phyloP scores from a whole-genome alignment of 2,329 filamentous ascomycete genomes.

The Gyromitra esculenta region DNA sequence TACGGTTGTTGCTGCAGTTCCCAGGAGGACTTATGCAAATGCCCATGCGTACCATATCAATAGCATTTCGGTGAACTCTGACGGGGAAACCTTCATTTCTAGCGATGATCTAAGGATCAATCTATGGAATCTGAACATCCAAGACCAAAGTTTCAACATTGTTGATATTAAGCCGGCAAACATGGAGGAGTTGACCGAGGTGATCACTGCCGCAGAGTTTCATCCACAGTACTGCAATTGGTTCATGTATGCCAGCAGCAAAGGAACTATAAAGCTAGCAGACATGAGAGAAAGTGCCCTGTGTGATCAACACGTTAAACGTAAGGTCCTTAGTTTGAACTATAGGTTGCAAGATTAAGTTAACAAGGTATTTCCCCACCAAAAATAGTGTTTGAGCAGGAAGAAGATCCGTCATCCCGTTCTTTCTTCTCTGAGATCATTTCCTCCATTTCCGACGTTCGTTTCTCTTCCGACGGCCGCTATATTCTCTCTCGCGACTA shows the following conservation, averaged over 20 bases:
- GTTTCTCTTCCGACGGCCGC: conserved; percentile 93
- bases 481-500: conserved; percentile 99
- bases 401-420: conserved; percentile 94
- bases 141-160: conserved; percentile 99
- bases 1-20: conserved; percentile 95
- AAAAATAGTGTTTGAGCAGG: conserved; percentile 91
- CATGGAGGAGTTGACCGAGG: conserved; percentile 99
- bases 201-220: conserved; percentile 98
- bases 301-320: conserved; percentile 93
- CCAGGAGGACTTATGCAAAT: conserved; percentile 95
- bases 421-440: conserved; percentile 99
- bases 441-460: conserved; percentile 97
- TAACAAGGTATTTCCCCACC: neutral
- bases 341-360: neutral
- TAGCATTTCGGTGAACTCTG: conserved; percentile 99
- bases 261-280: conserved; percentile 97
- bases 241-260: conserved; percentile 99
- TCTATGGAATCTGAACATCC: conserved; percentile 98
- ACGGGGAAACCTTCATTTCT: conserved; percentile 99
- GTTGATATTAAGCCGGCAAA: conserved; percentile 99
- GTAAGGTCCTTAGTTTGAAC: conserved; percentile 67
- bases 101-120: conserved; percentile 98
- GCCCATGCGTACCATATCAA: conserved; percentile 99
- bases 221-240: conserved; percentile 97
- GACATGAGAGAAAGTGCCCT: conserved; percentile 98